Base-by-base conservation (phyloP, 2,329 filamentous ascomycete species). In the Harringtonia lauricola region DNA sequence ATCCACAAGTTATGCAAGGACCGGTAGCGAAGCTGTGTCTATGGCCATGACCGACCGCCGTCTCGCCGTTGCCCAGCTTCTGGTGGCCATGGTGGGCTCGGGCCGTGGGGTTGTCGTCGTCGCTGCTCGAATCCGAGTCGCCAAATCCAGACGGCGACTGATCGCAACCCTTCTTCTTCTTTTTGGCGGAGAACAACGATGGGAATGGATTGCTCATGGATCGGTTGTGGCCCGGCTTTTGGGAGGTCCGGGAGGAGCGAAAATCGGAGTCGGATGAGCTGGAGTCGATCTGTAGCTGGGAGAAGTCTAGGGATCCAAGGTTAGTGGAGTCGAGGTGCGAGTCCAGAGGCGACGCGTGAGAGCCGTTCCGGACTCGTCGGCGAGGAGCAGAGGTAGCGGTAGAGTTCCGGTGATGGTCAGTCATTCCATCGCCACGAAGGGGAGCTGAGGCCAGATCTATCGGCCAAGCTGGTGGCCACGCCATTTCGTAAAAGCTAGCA, bases 1-100 rank as follows among this genome's bases (percentile, higher is more conserved):
- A 83, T 54, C 82, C 84, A 60, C 88, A 95, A 29, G 87, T 89
- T 76, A 90, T 88, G 59, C 88, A 95, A 53, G 77, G 80, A 19
- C 86, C 83, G 28, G 77, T 81, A 24, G 71, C 68, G 55, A 82
- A 76, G 52, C 41, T 42, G 19, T 86, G 77, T 52, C 71, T 76
- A 50, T 59, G 66, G 46, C 48, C 30, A 59, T 50, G 7, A 46
- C 51, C 36, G 44, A 53, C 35, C 50, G 54, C 37, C 54, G 68
- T 59, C 54, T 64, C 50, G 53, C 61, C 54, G 18, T 34, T 29
- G 13, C 5, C 21, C 26, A 10, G 10, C 14, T 10, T 17, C 22
- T 35, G 29, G 15, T 22, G 33, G 34, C 18, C 8, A 14, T 18
- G 18, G 8, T 14, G 26, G 17, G 38, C 29, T 19, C 9, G 17